Base-by-base conservation (phyloP, 345 rosid species). In the Arabidopsis arenosa region DNA sequence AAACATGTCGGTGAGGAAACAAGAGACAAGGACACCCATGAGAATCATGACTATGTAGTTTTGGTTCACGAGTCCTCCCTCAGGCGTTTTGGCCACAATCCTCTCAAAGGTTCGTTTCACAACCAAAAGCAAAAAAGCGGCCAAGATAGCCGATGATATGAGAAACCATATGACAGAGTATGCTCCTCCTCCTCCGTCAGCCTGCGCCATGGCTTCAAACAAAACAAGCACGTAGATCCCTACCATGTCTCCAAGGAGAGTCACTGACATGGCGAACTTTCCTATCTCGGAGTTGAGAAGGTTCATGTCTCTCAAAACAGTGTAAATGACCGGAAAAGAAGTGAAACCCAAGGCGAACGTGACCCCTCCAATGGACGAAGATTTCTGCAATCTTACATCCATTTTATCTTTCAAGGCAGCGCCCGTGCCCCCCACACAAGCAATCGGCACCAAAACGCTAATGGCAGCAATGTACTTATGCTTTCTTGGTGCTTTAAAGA, bases 221-320 rank as follows among this genome's bases (percentile, higher is more conserved):
- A 72, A 26, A 1, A 82, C 18, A n/a, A 84, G 13, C 3, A 61
- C 55, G 32, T 11, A 14, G 9, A 88, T 26, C 36, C 75, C 88
- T 3, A 71, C 51, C 33, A 60, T 70, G 54, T 85, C 93, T 12
- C 83, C 66, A 18, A 86, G 74, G 5, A 90, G 59, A 14, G 89
- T 65, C 0, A 81, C 67, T 0, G 90, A 77, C 73, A 88, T 63
- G 9, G 93, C 89, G 54, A 86, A 57, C 60, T 88, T 78, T 0
- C 96, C 91, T 2, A 86, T 66, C 59, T 90, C 91, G 5, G 96
- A 88, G 82, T 84, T 86, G 9, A 88, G 82, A 8, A 90, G 81
- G 63, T 88, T 90, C 48, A 86, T 61, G 63, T 88, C 93, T 37
- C 82, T 80, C 44, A 88, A 83, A 36, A 88, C 53, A 0, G 84